Percentiles rank a stretch among this genome's conserved stretches.
Evolutionary conservation across 345 rosid genomes (phyloP).

Genomic region (Gossypioides kirkii): DNA sequence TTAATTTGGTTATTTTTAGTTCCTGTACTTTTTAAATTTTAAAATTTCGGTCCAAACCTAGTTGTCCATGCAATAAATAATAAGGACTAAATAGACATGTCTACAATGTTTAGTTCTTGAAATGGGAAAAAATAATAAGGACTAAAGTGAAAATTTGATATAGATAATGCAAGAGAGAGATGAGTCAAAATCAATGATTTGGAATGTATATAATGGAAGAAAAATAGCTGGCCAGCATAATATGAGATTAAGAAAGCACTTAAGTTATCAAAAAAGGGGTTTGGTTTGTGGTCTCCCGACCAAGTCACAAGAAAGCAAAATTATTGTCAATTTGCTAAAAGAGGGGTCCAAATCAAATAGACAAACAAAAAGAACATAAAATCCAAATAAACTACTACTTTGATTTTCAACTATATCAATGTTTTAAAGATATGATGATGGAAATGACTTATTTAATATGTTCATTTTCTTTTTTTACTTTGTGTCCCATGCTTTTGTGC

Average conservation of each 20-base stretch:
- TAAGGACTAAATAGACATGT: no score
- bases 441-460: neutral
- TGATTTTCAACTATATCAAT: neutral
- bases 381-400: neutral
- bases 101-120: no score
- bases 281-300: neutral
- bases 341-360: neutral
- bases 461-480: neutral
- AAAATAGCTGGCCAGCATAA: slow-evolving; percentile 10
- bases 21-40: no score
- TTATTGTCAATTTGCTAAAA: neutral
- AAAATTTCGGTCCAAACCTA: no score
- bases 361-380: neutral
- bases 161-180: no score
- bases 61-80: no score
- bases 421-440: neutral
- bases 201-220: neutral
- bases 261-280: neutral
- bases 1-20: no score
- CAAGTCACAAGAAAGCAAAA: neutral
- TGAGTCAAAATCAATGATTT: no score
- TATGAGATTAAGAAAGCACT: neutral
- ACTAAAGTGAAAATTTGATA: no score
- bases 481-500: neutral
- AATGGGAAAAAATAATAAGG: no score